These are phyloP conservation scores for Arthrinium puccinioides DNA, from an alignment of 2,329 filamentous ascomycete genomes.

Conservation along the genomic window DNA sequence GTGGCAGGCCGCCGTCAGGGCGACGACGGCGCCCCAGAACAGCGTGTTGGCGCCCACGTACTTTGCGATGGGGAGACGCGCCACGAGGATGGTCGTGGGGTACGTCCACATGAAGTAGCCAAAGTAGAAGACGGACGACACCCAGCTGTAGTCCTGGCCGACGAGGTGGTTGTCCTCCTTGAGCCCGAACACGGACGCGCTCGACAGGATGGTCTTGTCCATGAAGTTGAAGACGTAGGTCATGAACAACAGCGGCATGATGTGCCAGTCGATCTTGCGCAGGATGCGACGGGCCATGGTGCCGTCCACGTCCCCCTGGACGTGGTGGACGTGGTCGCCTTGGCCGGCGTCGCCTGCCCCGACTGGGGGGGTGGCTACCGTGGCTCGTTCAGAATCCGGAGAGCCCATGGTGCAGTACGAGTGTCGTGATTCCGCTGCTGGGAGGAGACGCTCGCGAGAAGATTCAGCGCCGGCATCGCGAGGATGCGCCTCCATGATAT, in stretches of 20 bases:
- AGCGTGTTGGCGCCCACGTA: slow-evolving; percentile 39
- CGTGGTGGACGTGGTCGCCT: neutral
- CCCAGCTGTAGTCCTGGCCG: slow-evolving; percentile 37
- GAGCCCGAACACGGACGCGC: slow-evolving; percentile 49
- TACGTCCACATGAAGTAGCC: slow-evolving; percentile 44
- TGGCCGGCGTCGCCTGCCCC: neutral
- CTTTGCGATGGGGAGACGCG: slow-evolving; percentile 38
- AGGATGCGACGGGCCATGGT: slow-evolving; percentile 10
- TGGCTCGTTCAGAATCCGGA: too few relatives aligned
- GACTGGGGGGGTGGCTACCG: neutral
- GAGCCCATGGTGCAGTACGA: too few relatives aligned
- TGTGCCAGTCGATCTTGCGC: slow-evolving; percentile 14
- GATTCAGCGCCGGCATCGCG: too few relatives aligned
- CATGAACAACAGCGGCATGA: slow-evolving; percentile 16
- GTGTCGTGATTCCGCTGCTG: too few relatives aligned
- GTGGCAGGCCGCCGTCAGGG: slow-evolving; percentile 35
- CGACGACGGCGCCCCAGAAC: slow-evolving; percentile 42
- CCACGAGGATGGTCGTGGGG: slow-evolving; percentile 39
- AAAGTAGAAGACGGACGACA: slow-evolving; percentile 39
- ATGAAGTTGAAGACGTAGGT: slow-evolving; percentile 19
- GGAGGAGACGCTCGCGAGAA: too few relatives aligned
- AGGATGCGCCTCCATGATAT: too few relatives aligned
- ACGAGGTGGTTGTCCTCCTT: slow-evolving; percentile 35
- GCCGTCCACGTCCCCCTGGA: slow-evolving; percentile 1
- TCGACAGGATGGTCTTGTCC: slow-evolving; percentile 39